Base-by-base conservation (phyloP, 495 filamentous ascomycete genomes). In the Penicillium waksmanii region DNA sequence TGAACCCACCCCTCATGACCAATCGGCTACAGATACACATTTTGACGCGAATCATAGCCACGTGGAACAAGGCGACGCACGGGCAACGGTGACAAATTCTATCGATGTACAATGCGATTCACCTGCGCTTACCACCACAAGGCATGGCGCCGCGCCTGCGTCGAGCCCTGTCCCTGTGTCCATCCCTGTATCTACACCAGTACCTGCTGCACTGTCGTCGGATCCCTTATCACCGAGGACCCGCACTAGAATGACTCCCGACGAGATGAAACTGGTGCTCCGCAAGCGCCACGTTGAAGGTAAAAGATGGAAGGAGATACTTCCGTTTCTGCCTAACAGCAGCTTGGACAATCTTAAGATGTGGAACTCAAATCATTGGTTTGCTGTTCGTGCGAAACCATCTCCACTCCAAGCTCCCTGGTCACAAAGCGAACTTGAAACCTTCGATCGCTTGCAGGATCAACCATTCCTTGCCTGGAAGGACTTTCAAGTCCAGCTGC, bases 51-150 rank as follows among this genome's bases (percentile, higher is more conserved):
- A 44, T 5, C 38, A 51, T 42, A 33, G 50, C 53, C 51, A 59
- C 53, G 43, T 47, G 77, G 81, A 31, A 81, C 84, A 52, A 71
- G 71, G 17, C 81, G 82, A 57, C 74, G 73, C 12, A 84, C 82
- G 8, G 84, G 85, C 13, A 77, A 67, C 57, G 87, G 56, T 59
- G 55, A 48, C 55, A 56, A n/a, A 42, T 12, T 40, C 17, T 47
- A 27, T 48, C 27, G 21, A 49, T 51, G 42, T 31, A 51, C 55
- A 53, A 53, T 4, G 25, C 34, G 47, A 58, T 63, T 57, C 38
- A 42, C 15, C 53, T 62, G 35, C 58, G 53, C 17, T 36, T 50
- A 25, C 62, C 52, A 11, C 23, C 21, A 19, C 21, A 10, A 27
- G 5, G 21, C 21, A 48, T 13, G 46, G 9, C n/a, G 46, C 15